Conservation (phyloP, 1,284 basidiomycete species). For the Apiotrichum domesticum region DNA sequence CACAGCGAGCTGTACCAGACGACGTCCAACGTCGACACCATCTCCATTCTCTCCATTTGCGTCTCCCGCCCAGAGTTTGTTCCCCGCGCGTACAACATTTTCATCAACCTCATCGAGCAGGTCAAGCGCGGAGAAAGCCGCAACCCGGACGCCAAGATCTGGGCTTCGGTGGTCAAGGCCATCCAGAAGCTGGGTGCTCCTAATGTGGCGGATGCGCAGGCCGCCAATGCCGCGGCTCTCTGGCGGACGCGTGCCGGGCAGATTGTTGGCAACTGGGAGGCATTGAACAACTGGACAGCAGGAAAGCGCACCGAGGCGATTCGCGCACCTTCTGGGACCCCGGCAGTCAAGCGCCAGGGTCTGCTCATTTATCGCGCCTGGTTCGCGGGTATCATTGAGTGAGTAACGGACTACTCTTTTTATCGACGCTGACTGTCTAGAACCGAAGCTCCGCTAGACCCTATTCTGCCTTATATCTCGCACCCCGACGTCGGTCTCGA, state of each 20-base stretch:
- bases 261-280: conserved; percentile 29
- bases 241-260: conserved; percentile 10
- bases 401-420: conserved; percentile 12
- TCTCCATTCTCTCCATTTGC: conserved; percentile 44
- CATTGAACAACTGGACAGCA: not conserved
- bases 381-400: conserved; percentile 37
- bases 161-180: conserved; percentile 40
- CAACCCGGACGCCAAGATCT: conserved; percentile 38
- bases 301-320: not conserved
- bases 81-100: conserved; percentile 43
- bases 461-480: conserved; percentile 31
- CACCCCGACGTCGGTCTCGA: conserved; percentile 14
- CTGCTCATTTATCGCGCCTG: conserved; percentile 43
- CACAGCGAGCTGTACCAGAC: conserved; percentile 35
- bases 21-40: conserved; percentile 36
- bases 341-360: conserved; percentile 26
- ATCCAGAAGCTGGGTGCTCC: conserved; percentile 22
- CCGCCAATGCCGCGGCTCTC: conserved; percentile 2
- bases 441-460: conserved; percentile 22
- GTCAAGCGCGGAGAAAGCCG: conserved; percentile 13
- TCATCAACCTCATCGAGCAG: conserved; percentile 34
- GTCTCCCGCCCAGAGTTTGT: conserved; percentile 38
- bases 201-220: not conserved
- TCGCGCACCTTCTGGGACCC: not conserved
- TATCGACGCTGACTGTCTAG: conserved; percentile 12